Evolutionary conservation across 2,329 filamentous ascomycete genomes (phyloP).

Genomic region (Aspergillus pseudoglaucus): DNA sequence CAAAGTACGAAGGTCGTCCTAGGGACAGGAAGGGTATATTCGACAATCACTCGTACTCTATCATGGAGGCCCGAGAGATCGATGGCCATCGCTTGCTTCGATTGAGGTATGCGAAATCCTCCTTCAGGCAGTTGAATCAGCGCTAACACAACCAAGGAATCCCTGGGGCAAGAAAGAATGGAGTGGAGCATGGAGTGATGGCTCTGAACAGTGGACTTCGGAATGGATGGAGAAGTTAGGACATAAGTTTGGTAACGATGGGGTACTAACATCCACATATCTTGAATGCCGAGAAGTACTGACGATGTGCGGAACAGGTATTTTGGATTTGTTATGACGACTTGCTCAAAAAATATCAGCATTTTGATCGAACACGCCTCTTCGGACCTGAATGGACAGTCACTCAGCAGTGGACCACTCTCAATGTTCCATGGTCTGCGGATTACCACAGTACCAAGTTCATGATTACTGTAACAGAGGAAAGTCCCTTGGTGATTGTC

Average conservation of each 20-base stretch:
- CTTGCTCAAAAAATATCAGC: constrained; percentile 52
- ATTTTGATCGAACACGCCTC: constrained; percentile 55
- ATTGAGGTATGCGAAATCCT: constrained; percentile 42
- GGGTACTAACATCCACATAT: constrained; percentile 32
- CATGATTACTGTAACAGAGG: constrained; percentile 46
- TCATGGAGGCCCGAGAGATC: constrained; percentile 55
- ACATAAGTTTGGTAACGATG: constrained; percentile 72
- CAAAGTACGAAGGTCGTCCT: constrained; percentile 26
- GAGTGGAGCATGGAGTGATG: constrained; percentile 76
- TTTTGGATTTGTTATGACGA: constrained; percentile 59
- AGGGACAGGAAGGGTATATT: constrained; percentile 39
- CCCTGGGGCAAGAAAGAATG: constrained; percentile 78
- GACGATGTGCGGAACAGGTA: constrained; percentile 21
- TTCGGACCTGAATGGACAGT: constrained; percentile 57
- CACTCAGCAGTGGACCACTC: constrained; percentile 55
- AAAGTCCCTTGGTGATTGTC: constrained; percentile 52
- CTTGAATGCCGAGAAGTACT: neutral
- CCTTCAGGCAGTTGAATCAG: neutral
- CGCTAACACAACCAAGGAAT: constrained; percentile 47
- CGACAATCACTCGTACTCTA: constrained; percentile 51
- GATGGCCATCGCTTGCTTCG: constrained; percentile 59
- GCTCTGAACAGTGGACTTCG: constrained; percentile 76
- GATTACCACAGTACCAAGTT: constrained; percentile 58
- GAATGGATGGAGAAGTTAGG: constrained; percentile 67
- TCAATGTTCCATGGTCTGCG: constrained; percentile 55